A percentile compares a stretch with the other conserved stretches of the same genome.
These are phyloP conservation scores for Omphalea diandra DNA, from an alignment of 441 rosid species.

Conservation along the genomic window DNA sequence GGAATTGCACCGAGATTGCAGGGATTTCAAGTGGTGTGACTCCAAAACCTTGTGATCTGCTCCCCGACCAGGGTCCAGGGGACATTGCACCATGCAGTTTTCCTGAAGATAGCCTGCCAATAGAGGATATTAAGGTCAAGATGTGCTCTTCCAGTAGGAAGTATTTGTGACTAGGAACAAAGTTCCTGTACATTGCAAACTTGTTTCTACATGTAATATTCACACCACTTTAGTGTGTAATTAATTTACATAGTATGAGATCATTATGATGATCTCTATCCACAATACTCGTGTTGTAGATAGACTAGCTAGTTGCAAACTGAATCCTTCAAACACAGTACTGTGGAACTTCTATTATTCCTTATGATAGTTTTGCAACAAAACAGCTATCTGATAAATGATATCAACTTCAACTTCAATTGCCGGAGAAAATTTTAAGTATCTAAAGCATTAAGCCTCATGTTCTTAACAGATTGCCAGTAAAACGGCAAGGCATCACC, in stretches of 20 bases:
- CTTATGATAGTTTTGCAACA: too few relatives aligned
- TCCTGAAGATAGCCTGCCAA: conserved; percentile 56
- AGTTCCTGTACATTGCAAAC: neutral
- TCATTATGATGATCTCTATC: neutral
- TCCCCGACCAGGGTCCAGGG: conserved; percentile 45
- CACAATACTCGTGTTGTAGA: neutral
- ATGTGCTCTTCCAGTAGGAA: conserved; percentile 41
- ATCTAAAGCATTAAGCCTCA: neutral
- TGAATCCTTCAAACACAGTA: neutral
- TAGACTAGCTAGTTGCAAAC: neutral
- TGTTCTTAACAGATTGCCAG: neutral
- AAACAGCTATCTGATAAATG: too few relatives aligned
- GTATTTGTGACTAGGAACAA: conserved; percentile 26
- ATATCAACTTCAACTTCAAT: too few relatives aligned
- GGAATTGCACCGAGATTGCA: conserved; percentile 71
- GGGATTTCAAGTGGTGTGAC: conserved; percentile 63
- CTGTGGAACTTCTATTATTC: too few relatives aligned
- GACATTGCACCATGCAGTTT: conserved; percentile 47
- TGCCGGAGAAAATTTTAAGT: neutral
- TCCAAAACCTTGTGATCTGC: conserved; percentile 53
- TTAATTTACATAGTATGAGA: conserved; percentile 1
- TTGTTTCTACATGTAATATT: conserved; percentile 12
- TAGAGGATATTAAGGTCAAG: conserved; percentile 45
- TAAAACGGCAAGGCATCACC: neutral
- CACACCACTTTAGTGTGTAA: neutral